Evolutionary conservation across 1,284 basidiomycete genomes (phyloP), one percentile per base, ranked within the genome.

Genomic region (Melanopsichium pennsylvanicum): DNA sequence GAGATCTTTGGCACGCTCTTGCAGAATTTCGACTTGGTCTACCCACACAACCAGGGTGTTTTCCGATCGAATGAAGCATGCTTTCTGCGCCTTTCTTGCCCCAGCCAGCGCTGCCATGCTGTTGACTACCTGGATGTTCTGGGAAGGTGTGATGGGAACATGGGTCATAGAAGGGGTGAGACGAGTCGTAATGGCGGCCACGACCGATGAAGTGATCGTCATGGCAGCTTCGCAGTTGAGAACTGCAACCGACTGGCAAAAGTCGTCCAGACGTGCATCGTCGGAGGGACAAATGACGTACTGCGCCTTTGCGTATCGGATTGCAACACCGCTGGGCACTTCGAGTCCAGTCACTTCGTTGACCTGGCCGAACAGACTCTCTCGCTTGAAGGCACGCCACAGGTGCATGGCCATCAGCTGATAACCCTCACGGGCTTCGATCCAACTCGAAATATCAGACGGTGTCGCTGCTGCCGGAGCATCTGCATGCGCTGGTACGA

Each of bases 41-140:
- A 88, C 86, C 90, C 90, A 92, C 25, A 89, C 85, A 38, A 90
- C 84, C 34, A 91, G 82, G 15, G 89, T 87, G 22, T 86, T 85
- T 70, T 91, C 89, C 74, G 88, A 87, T 27, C 90, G 86, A 57
- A 92, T 85, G 81, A 92, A 92, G 16, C 89, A 89, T n/a, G 87
- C 90, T 60, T 89, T 88, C 74, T 92, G 90, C 68, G 91, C 89
- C 81, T 90, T 90, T 75, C 90, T 87, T 1, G 89, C 90, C 21
- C 84, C 83, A 5, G 87, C 86, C 5, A 91, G 83, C 58, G 86
- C 83, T 36, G 80, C 75, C 74, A 91, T 87, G 21, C 83, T 85
- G 54, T 89, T 47, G 46, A 70, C 41, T 18, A 61, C 56, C 40
- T 73, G 70, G 15, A 73, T 40, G 35, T 55, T 49, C 23, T 70